Base-by-base conservation (phyloP, 1,284 basidiomycete genomes). In the Moniliophthora roreri region DNA sequence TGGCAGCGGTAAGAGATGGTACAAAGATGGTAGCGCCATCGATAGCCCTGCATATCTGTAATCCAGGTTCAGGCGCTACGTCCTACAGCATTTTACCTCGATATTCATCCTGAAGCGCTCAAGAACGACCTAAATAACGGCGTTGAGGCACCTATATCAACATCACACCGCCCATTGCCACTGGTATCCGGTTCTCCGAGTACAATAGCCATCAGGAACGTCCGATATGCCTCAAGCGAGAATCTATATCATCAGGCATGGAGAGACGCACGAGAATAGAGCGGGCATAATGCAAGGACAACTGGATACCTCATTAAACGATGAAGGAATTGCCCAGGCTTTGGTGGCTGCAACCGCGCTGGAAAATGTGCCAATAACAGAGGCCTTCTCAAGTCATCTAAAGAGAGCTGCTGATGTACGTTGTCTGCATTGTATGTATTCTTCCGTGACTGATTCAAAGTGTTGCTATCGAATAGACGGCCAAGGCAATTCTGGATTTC, bases 231-330 rank as follows among this genome's bases (percentile, higher is more conserved):
- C 63, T 16, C 50, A 66, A 44, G 68, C 74, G 34, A 72, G 72
- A 40, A 62, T 91, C 37, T 88, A 84, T 64, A 70, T 91, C 55
- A 78, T 90, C 41, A 81, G 88, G 42, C 89, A 91, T 61, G 89
- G 87, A 32, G 87, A 91, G 70, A 91, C 88, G 26, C 75, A 82
- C 46, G 81, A 79, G 63, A 91, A 90, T 65, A 69, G 73, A 50
- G 66, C 70, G 9, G 72, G 73, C 23, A 80, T 87, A 54, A 78
- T 89, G 46, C 88, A 91, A 71, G 88, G 89, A 40, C 88, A 90
- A 4, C 61, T 80, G 54, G 85, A 91, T 67, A 84, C 83, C 11
- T 58, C 66, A 28, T 70, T 91, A 60, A 89, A 91, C 60, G 76
- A 72, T 8, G 67, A 66, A 2, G 88, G 88, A 9, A 52, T 75